Conservation (phyloP, 768 basidiomycete species). For the Rhizopogon vinicolor region DNA sequence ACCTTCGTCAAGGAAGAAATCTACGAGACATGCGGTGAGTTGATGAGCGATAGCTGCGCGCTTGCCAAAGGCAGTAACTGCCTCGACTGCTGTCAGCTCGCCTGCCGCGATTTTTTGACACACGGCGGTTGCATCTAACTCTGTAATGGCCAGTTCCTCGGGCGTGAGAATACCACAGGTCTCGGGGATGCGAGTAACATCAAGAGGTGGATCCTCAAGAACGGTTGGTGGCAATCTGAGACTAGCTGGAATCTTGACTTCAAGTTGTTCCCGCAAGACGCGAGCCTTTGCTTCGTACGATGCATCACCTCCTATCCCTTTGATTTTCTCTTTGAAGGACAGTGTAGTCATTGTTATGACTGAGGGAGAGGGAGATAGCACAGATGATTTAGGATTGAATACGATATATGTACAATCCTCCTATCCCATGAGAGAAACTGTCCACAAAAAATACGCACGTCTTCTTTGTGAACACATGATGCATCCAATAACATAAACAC, state of each 20-base stretch:
- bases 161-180: constrained; percentile 26
- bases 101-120: constrained; percentile 22
- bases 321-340: constrained; percentile 18
- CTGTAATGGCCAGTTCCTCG: constrained; percentile 29
- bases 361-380: constrained; percentile 14
- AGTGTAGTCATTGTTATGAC: neutral
- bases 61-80: constrained; percentile 40
- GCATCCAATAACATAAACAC: neutral
- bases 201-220: constrained; percentile 20
- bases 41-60: constrained; percentile 51
- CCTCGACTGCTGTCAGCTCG: constrained; percentile 32
- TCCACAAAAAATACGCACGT: neutral
- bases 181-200: constrained; percentile 28
- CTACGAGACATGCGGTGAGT: constrained; percentile 33
- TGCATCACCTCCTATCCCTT: constrained; percentile 17
- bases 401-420: neutral
- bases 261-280: constrained; percentile 14
- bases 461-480: neutral
- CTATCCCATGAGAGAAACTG: neutral
- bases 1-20: constrained; percentile 42
- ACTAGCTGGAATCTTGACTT: constrained; percentile 17
- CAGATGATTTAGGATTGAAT: neutral
- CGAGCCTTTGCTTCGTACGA: constrained; percentile 15
- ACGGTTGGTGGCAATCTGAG: constrained; percentile 12
- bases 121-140: constrained; percentile 32